Conservation (phyloP, 2,329 filamentous ascomycete genomes). For the Colletotrichum tanaceti region DNA sequence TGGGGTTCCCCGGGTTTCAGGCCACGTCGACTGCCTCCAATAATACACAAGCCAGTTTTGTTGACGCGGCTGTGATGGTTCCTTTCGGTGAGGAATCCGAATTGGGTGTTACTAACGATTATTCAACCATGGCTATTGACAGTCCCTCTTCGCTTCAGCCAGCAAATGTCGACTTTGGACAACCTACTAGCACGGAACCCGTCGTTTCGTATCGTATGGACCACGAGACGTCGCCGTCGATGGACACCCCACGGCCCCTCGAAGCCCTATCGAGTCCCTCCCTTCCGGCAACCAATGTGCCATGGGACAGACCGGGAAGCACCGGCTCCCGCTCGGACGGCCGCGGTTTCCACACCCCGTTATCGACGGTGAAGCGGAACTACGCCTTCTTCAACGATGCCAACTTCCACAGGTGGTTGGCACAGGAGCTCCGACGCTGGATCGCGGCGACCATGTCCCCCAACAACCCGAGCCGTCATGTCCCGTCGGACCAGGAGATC, state of each 20-base stretch:
- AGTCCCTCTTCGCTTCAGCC: not conserved
- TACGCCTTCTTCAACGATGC: slow-evolving; percentile 44
- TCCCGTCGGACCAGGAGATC: slow-evolving; percentile 52
- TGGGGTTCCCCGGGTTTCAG: not conserved
- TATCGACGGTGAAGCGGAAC: slow-evolving; percentile 5
- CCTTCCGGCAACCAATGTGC: not conserved
- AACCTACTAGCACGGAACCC: not conserved
- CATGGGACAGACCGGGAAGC: not conserved
- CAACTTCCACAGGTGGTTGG: slow-evolving; percentile 45
- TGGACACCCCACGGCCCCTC: not conserved
- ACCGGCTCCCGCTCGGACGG: not conserved
- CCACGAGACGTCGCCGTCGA: not conserved
- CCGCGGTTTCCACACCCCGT: not conserved
- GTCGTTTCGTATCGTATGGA: not conserved
- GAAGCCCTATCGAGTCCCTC: not conserved
- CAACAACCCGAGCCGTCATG: slow-evolving; percentile 46
- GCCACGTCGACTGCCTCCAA: not conserved
- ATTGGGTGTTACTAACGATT: not conserved
- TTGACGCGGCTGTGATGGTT: not conserved
- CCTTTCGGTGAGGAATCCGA: not conserved
- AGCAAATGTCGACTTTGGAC: no score
- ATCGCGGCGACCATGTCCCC: slow-evolving; percentile 47
- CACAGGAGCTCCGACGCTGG: slow-evolving; percentile 42
- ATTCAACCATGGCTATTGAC: not conserved
- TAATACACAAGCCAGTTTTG: not conserved